Evolutionary conservation across 768 basidiomycete species (phyloP).

Genomic region (Calocybe cyanea): DNA sequence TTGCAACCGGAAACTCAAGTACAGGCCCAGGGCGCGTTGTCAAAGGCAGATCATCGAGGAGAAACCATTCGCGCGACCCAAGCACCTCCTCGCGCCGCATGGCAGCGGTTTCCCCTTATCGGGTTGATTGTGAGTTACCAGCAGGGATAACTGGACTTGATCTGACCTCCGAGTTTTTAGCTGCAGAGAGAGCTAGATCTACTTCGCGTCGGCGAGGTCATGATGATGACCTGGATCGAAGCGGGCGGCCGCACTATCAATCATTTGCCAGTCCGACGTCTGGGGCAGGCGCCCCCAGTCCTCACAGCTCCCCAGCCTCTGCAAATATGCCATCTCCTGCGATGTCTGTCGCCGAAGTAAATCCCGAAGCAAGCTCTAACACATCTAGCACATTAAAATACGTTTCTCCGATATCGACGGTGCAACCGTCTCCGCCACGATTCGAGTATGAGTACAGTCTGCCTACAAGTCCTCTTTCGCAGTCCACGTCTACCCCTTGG

Average conservation of each 20-base stretch:
- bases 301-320: slow-evolving; percentile 75
- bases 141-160: neutral
- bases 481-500: slow-evolving; percentile 41
- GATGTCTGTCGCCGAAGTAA: slow-evolving; percentile 45
- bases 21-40: slow-evolving; percentile 36
- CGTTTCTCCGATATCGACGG: slow-evolving; percentile 44
- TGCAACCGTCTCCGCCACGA: slow-evolving; percentile 48
- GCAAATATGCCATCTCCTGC: slow-evolving; percentile 69
- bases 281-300: slow-evolving; percentile 42
- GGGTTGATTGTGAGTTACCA: slow-evolving; percentile 53
- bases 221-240: slow-evolving; percentile 56
- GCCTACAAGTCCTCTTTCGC: slow-evolving; percentile 34
- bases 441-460: slow-evolving; percentile 56
- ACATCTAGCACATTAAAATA: slow-evolving; percentile 43
- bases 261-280: slow-evolving; percentile 54
- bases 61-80: slow-evolving; percentile 60
- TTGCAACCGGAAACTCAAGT: slow-evolving; percentile 36
- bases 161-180: slow-evolving; percentile 21
- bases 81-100: slow-evolving; percentile 46
- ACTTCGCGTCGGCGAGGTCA: slow-evolving; percentile 70
- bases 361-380: slow-evolving; percentile 55
- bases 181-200: slow-evolving; percentile 69
- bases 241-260: slow-evolving; percentile 42
- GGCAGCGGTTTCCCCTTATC: slow-evolving; percentile 60
- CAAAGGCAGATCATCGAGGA: slow-evolving; percentile 48